Percentiles rank a stretch among this genome's conserved stretches.
Conservation (phyloP, 192 early-diverging fungal genomes). For the Entomortierella lignicola region DNA sequence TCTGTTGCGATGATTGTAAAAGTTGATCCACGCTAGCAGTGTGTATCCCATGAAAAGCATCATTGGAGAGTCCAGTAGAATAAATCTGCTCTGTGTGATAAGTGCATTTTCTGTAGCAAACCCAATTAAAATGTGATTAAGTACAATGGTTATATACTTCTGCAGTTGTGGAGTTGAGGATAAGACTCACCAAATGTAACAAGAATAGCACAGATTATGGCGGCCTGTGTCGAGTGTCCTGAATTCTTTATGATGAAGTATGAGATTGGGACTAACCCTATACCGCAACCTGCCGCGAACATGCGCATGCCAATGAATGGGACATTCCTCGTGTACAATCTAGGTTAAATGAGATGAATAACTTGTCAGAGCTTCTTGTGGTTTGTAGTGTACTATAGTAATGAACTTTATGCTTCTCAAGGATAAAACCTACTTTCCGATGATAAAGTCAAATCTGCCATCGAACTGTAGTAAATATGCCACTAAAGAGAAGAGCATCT, state of each 20-base stretch:
- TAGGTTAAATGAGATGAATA: neutral
- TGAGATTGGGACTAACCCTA: conserved; percentile 83
- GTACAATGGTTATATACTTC: no score
- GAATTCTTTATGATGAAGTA: conserved; percentile 85
- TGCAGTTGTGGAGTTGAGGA: no score
- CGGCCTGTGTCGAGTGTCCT: conserved; percentile 80
- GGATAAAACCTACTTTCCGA: conserved; percentile 71
- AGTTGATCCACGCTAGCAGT: conserved; percentile 88
- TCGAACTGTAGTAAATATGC: conserved; percentile 79
- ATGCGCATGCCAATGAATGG: conserved; percentile 90
- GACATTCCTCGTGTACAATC: conserved; percentile 80
- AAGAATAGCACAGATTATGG: conserved; percentile 82
- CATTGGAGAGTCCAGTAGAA: conserved; percentile 91
- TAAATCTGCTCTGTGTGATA: conserved; percentile 90
- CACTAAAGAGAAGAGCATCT: conserved; percentile 76
- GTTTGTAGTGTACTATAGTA: no score
- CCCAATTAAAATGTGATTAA: no score
- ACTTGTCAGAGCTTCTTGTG: no score
- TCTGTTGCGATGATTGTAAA: conserved; percentile 77
- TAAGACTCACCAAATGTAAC: conserved; percentile 84
- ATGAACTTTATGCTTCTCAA: no score
- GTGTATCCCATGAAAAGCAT: conserved; percentile 87
- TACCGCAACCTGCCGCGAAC: conserved; percentile 80
- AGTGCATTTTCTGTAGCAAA: conserved; percentile 93
- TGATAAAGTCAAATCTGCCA: conserved; percentile 85